These are phyloP conservation scores for Boletus subparvulus DNA, from an alignment of 768 basidiomycete species.

Conservation along the genomic window DNA sequence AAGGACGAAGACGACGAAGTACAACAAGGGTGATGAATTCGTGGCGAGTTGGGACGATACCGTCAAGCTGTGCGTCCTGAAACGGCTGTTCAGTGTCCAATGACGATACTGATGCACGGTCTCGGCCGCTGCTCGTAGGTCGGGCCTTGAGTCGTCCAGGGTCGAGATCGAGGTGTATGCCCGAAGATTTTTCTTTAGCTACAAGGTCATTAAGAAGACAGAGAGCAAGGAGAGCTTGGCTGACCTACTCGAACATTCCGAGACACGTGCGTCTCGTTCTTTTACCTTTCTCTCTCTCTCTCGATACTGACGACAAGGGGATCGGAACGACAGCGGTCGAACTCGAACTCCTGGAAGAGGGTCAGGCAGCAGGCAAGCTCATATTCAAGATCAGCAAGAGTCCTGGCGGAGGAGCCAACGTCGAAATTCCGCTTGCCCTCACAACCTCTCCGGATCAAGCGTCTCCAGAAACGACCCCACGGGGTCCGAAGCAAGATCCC, in stretches of 20 bases:
- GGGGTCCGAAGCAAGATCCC: not conserved
- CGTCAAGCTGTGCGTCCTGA: slow-evolving; percentile 23
- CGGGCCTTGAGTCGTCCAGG: slow-evolving; percentile 32
- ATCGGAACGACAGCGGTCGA: slow-evolving; percentile 22
- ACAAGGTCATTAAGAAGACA: slow-evolving; percentile 35
- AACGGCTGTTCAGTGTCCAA: not conserved
- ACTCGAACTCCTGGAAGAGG: slow-evolving; percentile 33
- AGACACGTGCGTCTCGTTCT: slow-evolving; percentile 22
- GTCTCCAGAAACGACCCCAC: slow-evolving; percentile 2
- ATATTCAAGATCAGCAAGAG: slow-evolving; percentile 28
- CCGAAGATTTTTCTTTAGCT: slow-evolving; percentile 32
- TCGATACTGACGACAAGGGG: not conserved
- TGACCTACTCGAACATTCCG: slow-evolving; percentile 33
- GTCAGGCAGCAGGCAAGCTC: slow-evolving; percentile 30
- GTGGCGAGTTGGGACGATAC: slow-evolving; percentile 30
- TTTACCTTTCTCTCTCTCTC: not conserved
- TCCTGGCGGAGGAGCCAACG: not conserved
- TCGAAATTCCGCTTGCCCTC: slow-evolving; percentile 1
- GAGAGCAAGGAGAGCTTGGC: slow-evolving; percentile 34
- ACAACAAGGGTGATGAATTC: slow-evolving; percentile 27
- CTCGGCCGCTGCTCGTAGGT: slow-evolving; percentile 12
- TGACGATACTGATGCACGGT: not conserved
- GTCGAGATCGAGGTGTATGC: slow-evolving; percentile 36
- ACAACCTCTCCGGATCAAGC: not conserved
- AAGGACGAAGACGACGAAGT: slow-evolving; percentile 29